These are phyloP conservation scores for Boletellus ananas DNA, from an alignment of 768 basidiomycete species.

Conservation along the genomic window DNA sequence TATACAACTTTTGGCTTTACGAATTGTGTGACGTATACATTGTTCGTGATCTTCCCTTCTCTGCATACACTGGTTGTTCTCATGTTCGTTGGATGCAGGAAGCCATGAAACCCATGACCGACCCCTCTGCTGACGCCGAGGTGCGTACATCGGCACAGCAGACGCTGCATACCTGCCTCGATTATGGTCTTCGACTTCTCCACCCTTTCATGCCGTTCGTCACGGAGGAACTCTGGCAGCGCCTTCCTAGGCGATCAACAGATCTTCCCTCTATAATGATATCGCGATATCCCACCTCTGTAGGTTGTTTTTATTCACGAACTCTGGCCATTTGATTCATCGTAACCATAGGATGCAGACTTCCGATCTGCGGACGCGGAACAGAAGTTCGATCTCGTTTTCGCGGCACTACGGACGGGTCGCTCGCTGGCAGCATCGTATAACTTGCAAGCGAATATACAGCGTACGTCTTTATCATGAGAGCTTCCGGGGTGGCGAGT, in stretches of 20 bases:
- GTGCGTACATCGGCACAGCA: conserved; percentile 85
- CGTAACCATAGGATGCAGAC: conserved; percentile 46
- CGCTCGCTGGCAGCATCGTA: conserved; percentile 88
- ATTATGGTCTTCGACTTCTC: conserved; percentile 81
- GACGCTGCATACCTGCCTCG: conserved; percentile 92
- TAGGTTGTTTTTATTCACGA: conserved; percentile 37
- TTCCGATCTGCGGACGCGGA: conserved; percentile 72
- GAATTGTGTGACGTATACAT: conserved; percentile 99
- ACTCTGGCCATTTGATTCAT: neutral
- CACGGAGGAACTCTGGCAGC: conserved; percentile 98
- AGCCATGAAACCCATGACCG: conserved; percentile 98
- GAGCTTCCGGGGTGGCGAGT: neutral
- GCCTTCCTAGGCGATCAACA: conserved; percentile 79
- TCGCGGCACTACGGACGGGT: conserved; percentile 70
- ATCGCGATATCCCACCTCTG: conserved; percentile 73
- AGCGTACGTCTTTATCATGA: conserved; percentile 46
- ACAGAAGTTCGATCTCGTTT: conserved; percentile 81
- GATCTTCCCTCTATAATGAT: conserved; percentile 89
- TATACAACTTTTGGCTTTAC: conserved; percentile 95
- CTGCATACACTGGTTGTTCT: neutral
- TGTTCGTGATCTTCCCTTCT: conserved; percentile 43
- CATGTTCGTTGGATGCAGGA: conserved; percentile 50
- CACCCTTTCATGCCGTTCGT: conserved; percentile 99
- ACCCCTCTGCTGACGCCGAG: conserved; percentile 59
- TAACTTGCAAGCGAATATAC: conserved; percentile 80